These are phyloP conservation scores for Saccharum officinarum DNA, from an alignment of 176 grass and related monocot genomes.

Conservation along the genomic window DNA sequence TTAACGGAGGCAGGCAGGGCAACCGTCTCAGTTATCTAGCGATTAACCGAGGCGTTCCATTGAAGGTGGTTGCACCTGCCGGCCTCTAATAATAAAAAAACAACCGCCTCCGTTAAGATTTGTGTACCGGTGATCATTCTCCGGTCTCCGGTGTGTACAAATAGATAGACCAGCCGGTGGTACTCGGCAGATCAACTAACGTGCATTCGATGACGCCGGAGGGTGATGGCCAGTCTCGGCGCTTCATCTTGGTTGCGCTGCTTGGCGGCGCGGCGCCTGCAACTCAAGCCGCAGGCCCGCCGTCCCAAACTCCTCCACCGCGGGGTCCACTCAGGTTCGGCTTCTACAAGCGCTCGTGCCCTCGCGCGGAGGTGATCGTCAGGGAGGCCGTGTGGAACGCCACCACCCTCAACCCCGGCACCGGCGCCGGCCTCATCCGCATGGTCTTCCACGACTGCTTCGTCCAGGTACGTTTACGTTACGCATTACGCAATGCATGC, in stretches of 20 bases:
- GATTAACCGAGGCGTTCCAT: no score
- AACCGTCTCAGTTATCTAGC: no score
- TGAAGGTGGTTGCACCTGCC: no score
- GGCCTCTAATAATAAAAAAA: no score
- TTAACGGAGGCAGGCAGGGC: no score
- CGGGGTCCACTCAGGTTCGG: not conserved
- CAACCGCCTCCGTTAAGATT: no score
- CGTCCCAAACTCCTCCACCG: not conserved
- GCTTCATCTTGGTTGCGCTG: not conserved
- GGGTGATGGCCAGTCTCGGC: not conserved
- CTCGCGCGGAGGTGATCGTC: constrained; percentile 37
- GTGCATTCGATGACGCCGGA: no score
- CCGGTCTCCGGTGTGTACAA: no score
- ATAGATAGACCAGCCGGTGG: no score
- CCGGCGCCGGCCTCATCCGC: constrained; percentile 54
- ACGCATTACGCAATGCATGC: no score
- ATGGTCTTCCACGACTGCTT: constrained; percentile 79
- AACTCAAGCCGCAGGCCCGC: not conserved
- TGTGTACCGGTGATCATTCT: no score
- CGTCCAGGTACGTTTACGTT: constrained; percentile 1
- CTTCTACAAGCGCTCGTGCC: constrained; percentile 45
- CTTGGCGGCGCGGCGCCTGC: not conserved
- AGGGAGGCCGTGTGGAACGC: constrained; percentile 5
- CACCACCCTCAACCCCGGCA: constrained; percentile 8
- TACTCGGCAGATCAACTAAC: no score